Percentiles rank a stretch among this genome's conserved stretches.
Evolutionary conservation across 2,329 filamentous ascomycete species (phyloP).

Genomic region (Rhinocladiella similis): DNA sequence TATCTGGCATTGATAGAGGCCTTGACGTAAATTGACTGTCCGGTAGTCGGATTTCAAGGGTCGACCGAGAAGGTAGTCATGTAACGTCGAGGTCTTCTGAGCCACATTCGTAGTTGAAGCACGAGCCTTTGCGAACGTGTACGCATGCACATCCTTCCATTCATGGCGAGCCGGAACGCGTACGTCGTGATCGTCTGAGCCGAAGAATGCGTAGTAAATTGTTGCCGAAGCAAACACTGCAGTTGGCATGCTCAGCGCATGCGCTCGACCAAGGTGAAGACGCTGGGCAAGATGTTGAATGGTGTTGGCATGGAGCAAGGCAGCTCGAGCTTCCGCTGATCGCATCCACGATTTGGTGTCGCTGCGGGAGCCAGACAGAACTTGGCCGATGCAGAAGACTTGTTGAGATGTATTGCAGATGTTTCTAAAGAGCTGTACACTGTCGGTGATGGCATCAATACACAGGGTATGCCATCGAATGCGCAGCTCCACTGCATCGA

Average conservation of each 20-base stretch:
- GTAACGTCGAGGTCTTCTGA: background rate
- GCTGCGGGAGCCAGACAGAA: background rate
- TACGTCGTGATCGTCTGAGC: background rate
- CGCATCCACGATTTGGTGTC: constrained; percentile 36
- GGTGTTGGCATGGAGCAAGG: constrained; percentile 44
- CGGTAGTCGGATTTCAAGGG: background rate
- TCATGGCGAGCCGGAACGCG: background rate
- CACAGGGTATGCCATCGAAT: background rate
- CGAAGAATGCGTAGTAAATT: constrained; percentile 42
- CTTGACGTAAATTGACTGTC: constrained; percentile 1
- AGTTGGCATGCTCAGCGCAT: constrained; percentile 46
- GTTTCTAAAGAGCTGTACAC: background rate
- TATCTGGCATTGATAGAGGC: background rate
- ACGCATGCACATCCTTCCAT: background rate
- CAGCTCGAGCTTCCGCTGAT: constrained; percentile 41
- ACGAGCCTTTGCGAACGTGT: background rate
- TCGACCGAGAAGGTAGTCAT: background rate
- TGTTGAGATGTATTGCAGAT: background rate
- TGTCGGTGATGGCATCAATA: background rate
- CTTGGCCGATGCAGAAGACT: background rate
- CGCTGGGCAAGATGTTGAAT: constrained; percentile 49
- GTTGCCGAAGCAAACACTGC: constrained; percentile 46
- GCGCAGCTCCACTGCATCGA: constrained; percentile 24
- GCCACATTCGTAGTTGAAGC: background rate
- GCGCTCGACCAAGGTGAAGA: constrained; percentile 44